Evolutionary conservation across 345 rosid species (phyloP).

Genomic region (Aquilaria yunnanensis): DNA sequence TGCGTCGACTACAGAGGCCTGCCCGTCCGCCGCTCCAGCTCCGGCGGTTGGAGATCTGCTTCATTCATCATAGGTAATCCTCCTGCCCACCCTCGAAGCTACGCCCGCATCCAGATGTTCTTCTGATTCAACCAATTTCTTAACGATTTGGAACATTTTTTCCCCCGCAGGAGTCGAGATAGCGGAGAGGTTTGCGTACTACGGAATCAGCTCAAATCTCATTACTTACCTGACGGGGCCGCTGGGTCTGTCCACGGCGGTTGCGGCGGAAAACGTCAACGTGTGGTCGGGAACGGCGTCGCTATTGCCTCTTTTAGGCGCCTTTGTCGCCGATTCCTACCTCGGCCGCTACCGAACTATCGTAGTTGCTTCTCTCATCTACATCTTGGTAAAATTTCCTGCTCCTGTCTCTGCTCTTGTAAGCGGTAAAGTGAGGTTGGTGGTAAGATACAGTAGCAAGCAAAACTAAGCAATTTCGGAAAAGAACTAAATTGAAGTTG

Average conservation of each 20-base stretch:
- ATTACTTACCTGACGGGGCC: slow-evolving; percentile 60
- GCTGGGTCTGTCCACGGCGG: slow-evolving; percentile 50
- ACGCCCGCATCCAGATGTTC: no score
- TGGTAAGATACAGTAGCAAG: no score
- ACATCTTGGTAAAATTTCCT: slow-evolving; percentile 28
- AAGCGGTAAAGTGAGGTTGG: no score
- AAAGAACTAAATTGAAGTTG: no score
- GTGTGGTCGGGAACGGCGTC: slow-evolving; percentile 48
- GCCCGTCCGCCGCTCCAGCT: slow-evolving; percentile 17
- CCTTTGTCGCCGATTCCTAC: slow-evolving; percentile 53
- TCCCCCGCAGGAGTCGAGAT: slow-evolving; percentile 30
- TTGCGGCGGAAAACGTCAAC: slow-evolving; percentile 57
- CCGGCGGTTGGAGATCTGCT: slow-evolving; percentile 46
- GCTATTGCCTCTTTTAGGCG: slow-evolving; percentile 53
- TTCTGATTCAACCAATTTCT: slow-evolving; percentile 1
- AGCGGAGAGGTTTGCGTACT: slow-evolving; percentile 48
- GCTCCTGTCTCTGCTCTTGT: no score
- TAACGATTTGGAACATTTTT: background rate
- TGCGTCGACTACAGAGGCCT: slow-evolving; percentile 24
- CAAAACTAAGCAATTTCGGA: no score
- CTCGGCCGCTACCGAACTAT: slow-evolving; percentile 62
- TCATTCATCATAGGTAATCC: slow-evolving; percentile 31
- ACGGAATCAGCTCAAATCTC: slow-evolving; percentile 42
- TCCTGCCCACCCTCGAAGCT: no score
- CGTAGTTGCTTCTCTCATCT: slow-evolving; percentile 41